Conservation (phyloP, 78 protist genomes). For the Blattamonas nauphoetae region DNA sequence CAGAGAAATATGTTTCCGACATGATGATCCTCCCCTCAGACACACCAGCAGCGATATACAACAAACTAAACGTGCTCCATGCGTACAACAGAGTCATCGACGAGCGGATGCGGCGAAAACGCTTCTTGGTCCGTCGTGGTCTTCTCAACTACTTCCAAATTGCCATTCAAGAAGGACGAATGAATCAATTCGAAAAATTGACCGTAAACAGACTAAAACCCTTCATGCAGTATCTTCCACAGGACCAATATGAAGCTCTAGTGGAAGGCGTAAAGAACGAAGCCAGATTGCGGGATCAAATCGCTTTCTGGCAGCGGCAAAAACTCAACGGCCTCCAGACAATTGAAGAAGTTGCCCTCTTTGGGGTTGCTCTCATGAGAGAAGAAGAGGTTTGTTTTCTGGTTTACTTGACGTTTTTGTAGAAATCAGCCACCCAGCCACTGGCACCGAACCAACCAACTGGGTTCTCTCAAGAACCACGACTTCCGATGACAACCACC, state of each 20-base stretch:
- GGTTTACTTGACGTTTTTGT: not conserved
- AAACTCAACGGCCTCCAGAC: not conserved
- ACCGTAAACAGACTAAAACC: not conserved
- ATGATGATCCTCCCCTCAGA: not conserved
- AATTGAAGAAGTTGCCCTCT: not conserved
- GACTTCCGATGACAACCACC: no score
- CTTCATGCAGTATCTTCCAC: not conserved
- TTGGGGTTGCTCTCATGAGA: not conserved
- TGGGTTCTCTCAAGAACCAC: no score
- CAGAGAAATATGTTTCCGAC: not conserved
- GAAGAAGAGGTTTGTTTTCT: not conserved
- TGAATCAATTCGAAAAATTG: not conserved
- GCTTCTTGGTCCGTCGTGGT: not conserved
- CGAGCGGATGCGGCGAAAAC: not conserved
- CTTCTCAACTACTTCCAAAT: not conserved
- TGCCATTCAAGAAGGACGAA: not conserved
- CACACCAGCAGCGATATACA: not conserved
- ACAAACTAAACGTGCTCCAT: not conserved
- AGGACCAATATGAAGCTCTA: not conserved
- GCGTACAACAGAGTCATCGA: not conserved
- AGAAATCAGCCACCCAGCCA: not conserved
- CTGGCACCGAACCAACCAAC: no score
- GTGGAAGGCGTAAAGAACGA: not conserved
- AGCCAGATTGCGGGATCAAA: not conserved
- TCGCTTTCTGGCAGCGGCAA: not conserved